A percentile compares a stretch with the other conserved stretches of the same genome.
Conservation (phyloP, 192 early-diverging fungal species). For the Rhizoclosmatium sp. region DNA sequence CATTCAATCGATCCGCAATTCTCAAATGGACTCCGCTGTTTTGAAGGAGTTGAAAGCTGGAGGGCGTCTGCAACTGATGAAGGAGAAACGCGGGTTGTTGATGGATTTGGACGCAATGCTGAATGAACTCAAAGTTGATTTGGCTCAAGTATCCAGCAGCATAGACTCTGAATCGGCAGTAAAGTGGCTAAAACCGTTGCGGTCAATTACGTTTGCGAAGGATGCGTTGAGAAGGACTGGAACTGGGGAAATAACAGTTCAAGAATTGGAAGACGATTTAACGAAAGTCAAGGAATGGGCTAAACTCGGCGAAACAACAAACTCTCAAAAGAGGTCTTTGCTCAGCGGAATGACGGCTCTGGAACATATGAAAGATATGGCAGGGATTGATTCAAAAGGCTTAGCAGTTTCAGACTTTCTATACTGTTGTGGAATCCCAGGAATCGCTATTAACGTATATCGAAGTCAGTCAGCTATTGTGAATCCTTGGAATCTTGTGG, state of each 20-base stretch:
- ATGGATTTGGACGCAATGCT: conserved; percentile 16
- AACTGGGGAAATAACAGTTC: too few species aligned
- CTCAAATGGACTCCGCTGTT: background rate
- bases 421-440: conserved; percentile 3
- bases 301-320: too few species aligned
- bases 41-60: background rate
- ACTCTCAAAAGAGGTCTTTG: background rate
- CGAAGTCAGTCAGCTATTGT: conserved; percentile 3
- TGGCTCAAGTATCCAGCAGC: background rate
- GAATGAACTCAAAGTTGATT: conserved; percentile 4
- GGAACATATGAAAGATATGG: background rate
- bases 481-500: conserved; percentile 17
- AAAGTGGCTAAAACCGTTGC: background rate
- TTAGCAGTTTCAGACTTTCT: conserved; percentile 1
- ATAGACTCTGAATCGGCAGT: background rate
- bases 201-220: conserved; percentile 1
- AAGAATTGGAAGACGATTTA: background rate
- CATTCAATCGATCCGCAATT: background rate
- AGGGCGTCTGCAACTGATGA: conserved; percentile 4
- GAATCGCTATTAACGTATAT: background rate
- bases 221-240: too few species aligned
- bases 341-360: background rate
- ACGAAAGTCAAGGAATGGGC: conserved; percentile 6
- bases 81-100: conserved; percentile 1
- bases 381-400: background rate